Evolutionary conservation across 768 basidiomycete species (phyloP).

Genomic region (Tulasnella sp.): DNA sequence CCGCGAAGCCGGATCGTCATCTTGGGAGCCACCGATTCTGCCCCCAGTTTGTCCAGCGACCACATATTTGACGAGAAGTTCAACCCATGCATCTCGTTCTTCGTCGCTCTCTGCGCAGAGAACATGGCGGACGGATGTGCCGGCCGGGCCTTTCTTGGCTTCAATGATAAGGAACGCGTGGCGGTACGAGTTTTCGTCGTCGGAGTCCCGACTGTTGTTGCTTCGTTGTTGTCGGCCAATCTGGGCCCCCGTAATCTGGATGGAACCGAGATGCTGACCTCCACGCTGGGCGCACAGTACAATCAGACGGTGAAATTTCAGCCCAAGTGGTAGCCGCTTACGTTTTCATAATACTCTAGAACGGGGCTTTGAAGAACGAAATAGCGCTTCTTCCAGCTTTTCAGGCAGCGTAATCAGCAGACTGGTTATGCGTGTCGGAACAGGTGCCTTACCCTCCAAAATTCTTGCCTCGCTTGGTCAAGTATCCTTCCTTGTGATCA

Average conservation of each 20-base stretch:
- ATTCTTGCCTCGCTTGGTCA: conserved; percentile 94
- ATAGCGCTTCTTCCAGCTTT: conserved; percentile 83
- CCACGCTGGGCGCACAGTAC: conserved; percentile 54
- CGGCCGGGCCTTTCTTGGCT: conserved; percentile 66
- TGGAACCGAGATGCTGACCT: conserved; percentile 86
- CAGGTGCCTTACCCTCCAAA: conserved; percentile 66
- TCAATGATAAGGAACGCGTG: conserved; percentile 98
- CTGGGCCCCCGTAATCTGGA: conserved; percentile 84
- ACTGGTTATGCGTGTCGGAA: neutral
- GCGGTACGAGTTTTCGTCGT: conserved; percentile 90
- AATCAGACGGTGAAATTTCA: conserved; percentile 11
- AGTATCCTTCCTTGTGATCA: conserved; percentile 90
- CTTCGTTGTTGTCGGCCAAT: conserved; percentile 90
- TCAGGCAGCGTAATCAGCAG: neutral
- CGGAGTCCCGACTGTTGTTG: conserved; percentile 48
- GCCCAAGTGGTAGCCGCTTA: conserved; percentile 48
- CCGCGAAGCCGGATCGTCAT: conserved; percentile 17
- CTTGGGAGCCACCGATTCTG: conserved; percentile 1
- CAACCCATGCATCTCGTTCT: conserved; percentile 93
- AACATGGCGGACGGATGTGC: conserved; percentile 76
- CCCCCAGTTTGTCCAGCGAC: conserved; percentile 46
- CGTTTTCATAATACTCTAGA: conserved; percentile 92
- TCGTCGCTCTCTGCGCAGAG: conserved; percentile 94
- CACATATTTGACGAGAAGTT: conserved; percentile 85
- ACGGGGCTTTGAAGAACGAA: conserved; percentile 89